Base-by-base conservation (phyloP, 805 yeast species). In the Saccharomyces kudriavzevii region DNA sequence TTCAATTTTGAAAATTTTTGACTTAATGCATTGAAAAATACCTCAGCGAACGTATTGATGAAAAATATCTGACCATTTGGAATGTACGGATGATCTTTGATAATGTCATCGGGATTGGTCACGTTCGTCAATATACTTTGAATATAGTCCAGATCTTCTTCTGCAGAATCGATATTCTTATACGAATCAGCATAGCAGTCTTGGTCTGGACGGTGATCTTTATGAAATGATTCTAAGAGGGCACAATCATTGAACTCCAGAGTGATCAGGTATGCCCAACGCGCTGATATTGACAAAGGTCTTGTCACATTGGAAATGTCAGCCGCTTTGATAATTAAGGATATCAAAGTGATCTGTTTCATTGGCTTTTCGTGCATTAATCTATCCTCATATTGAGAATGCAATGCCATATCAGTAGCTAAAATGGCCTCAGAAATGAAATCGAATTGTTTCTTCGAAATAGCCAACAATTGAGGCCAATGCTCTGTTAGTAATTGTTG, bases 361-460 rank as follows among this genome's bases (percentile, higher is more conserved):
- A 56, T 53, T 54, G 64, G 22, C 52, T 50, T 49, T 56, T 50
- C 29, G 29, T 24, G 47, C 53, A 51, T 50, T 60, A 90, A 74
- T 60, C 78, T 74, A 35, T 74, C 73, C 54, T 86, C 81, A 68
- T 86, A 90, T 47, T 77, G 83, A 59, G 80, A 81, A 74, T 94
- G 99, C 62, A 81, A 78, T 0, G 91, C 92, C 97, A 94, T 91
- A 71, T 94, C 98, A 0, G 99, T 94, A 8, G 94, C 89, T 47
- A 83, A 62, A n/a, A 87, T 83, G 11, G 71, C 61, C 24, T 60
- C 58, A 5, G 60, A 49, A 22, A 66, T 59, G 2, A 64, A 31
- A 47, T 60, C 52, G 48, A 54, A 49, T 47, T 54, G 67, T 55
- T 54, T 57, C 13, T 52, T 50, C 58, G 53, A 35, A 59, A 45